Evolutionary conservation across 2,329 filamentous ascomycete genomes (phyloP), one percentile per base, ranked within the genome.

Genomic region (Exophiala sp.): DNA sequence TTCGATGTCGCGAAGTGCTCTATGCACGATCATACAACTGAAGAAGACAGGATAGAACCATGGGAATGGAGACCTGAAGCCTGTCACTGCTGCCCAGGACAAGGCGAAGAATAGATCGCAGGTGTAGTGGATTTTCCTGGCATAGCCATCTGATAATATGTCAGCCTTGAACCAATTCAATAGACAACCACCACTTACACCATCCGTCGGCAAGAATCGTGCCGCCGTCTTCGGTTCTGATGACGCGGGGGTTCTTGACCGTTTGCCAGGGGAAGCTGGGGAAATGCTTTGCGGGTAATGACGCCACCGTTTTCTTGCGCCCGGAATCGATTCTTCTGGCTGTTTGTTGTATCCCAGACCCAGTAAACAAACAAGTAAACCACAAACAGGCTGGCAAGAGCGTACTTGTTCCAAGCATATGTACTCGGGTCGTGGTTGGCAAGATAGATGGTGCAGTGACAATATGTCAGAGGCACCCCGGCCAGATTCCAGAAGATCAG

Each of bases 401-500:
- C 80, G 59, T 75, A 81, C 48, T 77, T 80, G 63, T 88, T 86
- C 83, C 85, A 90, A 46, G 75, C 76, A 70, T 95, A 95, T 50
- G 81, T 80, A 29, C 80, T 76, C 0, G 90, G 86, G 62, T 85
- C 72, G 67, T 94, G 88, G 69, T 86, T 90, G 59, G 88, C 88
- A 43, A 95, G 78, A 71, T 86, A 95, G 62, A 95, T 81, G 42
- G 86, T 91, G 78, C 86, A 93, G 75, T 95, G 89, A 73, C 88
- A 95, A 77, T 95, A 95, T 47, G 83, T 89, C 45, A 95, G 77
- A 11, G 89, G 89, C 21, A 95, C 89, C 59, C 89, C 89, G 40
- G 89, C 88, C 66, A 95, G 75, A 70, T 95, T 95, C 89, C 89
- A 95, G 80, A 95, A 95, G 68, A 94, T 94, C 59, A 95, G 80